Percentiles rank a stretch among this genome's conserved stretches.
These are phyloP conservation scores for Elongisporangium anandrum DNA, from an alignment of 352 stramenopile species.

Conservation along the genomic window DNA sequence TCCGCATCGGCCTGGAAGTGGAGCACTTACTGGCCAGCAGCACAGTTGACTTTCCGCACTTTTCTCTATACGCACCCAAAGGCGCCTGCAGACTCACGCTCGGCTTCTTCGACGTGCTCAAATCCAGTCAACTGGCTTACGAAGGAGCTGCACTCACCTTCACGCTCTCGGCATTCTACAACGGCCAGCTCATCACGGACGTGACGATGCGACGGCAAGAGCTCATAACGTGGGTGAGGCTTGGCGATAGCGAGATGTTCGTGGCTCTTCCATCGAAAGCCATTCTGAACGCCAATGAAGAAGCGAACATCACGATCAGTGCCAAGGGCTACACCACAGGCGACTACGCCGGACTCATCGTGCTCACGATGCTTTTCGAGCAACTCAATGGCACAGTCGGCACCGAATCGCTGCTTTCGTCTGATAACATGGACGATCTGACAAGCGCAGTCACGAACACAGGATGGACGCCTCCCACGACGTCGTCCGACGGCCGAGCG, in stretches of 20 bases:
- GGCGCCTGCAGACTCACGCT: too few species aligned
- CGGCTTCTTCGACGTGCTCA: too few species aligned
- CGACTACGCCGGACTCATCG: slow-evolving; percentile 10
- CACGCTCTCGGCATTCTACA: slow-evolving; percentile 11
- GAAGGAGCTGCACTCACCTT: slow-evolving; percentile 7
- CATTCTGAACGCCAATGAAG: not conserved
- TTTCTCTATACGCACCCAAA: too few species aligned
- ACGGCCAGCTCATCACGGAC: slow-evolving; percentile 3
- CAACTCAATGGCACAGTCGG: not conserved
- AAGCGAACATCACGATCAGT: not conserved
- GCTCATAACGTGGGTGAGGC: not conserved
- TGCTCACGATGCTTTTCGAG: slow-evolving; percentile 7
- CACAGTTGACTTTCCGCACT: too few species aligned
- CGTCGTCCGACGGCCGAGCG: slow-evolving; percentile 1
- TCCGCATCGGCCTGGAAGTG: too few species aligned
- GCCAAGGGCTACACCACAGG: slow-evolving; percentile 6
- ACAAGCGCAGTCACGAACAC: not conserved
- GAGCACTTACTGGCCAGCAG: too few species aligned
- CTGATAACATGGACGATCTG: slow-evolving; percentile 1
- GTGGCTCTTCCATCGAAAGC: slow-evolving; percentile 5
- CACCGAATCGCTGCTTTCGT: slow-evolving; percentile 5
- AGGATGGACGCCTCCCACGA: not conserved
- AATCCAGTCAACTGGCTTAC: too few species aligned
- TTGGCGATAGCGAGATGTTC: slow-evolving; percentile 10
- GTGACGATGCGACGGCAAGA: not conserved